phyloP scores from a whole-genome alignment of 768 basidiomycete species.

The Kwoniella pini region DNA sequence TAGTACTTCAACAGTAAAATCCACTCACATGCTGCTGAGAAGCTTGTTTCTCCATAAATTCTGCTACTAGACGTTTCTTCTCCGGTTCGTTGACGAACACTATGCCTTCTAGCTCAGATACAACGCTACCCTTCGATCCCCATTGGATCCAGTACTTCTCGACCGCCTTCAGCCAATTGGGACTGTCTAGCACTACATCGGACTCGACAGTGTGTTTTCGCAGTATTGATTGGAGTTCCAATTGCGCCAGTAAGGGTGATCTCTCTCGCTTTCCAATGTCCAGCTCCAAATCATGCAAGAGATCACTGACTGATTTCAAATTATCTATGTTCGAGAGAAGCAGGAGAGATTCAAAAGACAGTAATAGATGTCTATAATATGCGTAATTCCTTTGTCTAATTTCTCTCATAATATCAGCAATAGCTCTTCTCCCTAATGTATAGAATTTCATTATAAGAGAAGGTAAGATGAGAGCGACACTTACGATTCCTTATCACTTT shows the following conservation, averaged over 20 bases:
- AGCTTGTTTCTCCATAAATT: slow-evolving; percentile 8
- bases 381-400: slow-evolving; percentile 42
- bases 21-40: slow-evolving; percentile 18
- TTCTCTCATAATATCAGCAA: neutral
- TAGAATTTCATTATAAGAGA: neutral
- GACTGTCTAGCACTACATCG: slow-evolving; percentile 4
- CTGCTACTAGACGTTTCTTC: slow-evolving; percentile 2
- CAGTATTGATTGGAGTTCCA: slow-evolving; percentile 35
- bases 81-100: slow-evolving; percentile 11
- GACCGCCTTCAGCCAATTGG: slow-evolving; percentile 17
- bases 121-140: slow-evolving; percentile 39
- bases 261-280: slow-evolving; percentile 44
- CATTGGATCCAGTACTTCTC: slow-evolving; percentile 41
- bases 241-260: slow-evolving; percentile 40
- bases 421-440: too few relatives aligned
- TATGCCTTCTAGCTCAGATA: slow-evolving; percentile 38
- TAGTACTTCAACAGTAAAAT: too few relatives aligned
- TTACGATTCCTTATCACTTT: slow-evolving; percentile 26
- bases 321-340: neutral
- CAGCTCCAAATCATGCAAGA: slow-evolving; percentile 26
- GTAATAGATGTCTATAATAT: slow-evolving; percentile 34
- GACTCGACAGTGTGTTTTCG: neutral
- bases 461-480: slow-evolving; percentile 4
- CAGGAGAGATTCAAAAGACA: neutral
- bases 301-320: slow-evolving; percentile 7